Conservation (phyloP, 257 asterid genomes). For the Capsicum rhomboideum region DNA sequence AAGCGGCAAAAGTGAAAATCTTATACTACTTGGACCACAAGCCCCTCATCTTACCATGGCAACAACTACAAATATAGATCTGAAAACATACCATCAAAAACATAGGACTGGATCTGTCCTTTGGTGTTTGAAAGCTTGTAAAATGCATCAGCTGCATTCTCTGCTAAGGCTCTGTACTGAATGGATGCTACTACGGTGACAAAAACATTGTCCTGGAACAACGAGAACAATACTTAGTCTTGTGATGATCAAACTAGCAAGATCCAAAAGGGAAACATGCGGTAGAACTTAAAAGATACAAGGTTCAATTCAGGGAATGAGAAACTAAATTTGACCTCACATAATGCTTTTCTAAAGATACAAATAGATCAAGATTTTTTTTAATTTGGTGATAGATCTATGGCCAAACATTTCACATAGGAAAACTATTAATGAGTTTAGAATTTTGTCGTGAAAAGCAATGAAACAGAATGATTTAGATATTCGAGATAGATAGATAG, state of each 20-base stretch:
- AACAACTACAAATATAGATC: not conserved
- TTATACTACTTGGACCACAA: not conserved
- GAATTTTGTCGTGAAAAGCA: not conserved
- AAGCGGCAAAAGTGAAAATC: not conserved
- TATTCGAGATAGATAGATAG: not conserved
- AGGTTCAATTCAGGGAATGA: not conserved
- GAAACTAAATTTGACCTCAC: not conserved
- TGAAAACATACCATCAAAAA: slow-evolving; percentile 26
- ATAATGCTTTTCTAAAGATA: not conserved
- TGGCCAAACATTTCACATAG: not conserved
- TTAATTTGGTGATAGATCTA: not conserved
- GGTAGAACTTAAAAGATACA: not conserved
- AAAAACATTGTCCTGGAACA: slow-evolving; percentile 37
- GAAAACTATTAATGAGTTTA: not conserved
- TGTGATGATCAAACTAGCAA: not conserved
- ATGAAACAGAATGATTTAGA: not conserved
- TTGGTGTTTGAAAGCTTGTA: slow-evolving; percentile 30
- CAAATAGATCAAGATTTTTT: not conserved
- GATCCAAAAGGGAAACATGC: not conserved
- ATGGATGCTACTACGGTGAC: slow-evolving; percentile 37
- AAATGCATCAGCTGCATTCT: slow-evolving; percentile 28
- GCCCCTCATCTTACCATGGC: not conserved
- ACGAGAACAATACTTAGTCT: not conserved
- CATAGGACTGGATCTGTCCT: slow-evolving; percentile 30
- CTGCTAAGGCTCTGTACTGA: slow-evolving; percentile 29